Percentiles rank a stretch among this genome's conserved stretches.
Evolutionary conservation across 192 early-diverging fungal genomes (phyloP).

Genomic region (Helicostylum pulchrum): DNA sequence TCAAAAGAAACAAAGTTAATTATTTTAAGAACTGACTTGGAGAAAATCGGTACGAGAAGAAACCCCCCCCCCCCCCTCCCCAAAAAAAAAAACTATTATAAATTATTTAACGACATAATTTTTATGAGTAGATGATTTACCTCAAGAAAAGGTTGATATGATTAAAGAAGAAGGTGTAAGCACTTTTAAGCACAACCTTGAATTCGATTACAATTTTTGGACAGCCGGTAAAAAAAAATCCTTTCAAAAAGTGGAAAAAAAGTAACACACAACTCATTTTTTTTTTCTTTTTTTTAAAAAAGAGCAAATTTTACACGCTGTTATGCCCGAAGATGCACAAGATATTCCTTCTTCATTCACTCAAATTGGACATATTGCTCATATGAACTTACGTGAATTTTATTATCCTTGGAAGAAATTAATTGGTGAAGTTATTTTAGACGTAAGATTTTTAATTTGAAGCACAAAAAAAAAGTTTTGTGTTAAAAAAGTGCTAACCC

Average conservation of each 20-base stretch:
- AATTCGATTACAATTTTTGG: conserved; percentile 51
- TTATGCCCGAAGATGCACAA: conserved; percentile 6
- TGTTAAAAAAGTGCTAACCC: too few species aligned
- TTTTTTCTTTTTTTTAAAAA: too few species aligned
- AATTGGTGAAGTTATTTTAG: conserved; percentile 93
- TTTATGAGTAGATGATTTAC: not conserved
- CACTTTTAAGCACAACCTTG: not conserved
- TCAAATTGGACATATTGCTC: conserved; percentile 91
- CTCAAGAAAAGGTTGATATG: not conserved
- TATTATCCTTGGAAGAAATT: conserved; percentile 87
- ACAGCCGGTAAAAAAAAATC: conserved; percentile 58
- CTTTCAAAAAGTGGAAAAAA: too few species aligned
- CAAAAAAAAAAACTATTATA: not conserved
- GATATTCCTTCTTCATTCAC: conserved; percentile 65
- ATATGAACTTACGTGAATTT: conserved; percentile 94
- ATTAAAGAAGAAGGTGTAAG: conserved; percentile 1
- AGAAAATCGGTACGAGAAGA: conserved; percentile 15
- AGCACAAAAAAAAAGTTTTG: too few species aligned
- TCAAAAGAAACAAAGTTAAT: conserved; percentile 49
- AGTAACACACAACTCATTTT: not conserved
- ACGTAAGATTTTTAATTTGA: conserved; percentile 51
- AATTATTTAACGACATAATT: not conserved
- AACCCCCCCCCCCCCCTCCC: too few species aligned
- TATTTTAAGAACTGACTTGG: conserved; percentile 45
- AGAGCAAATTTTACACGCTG: conserved; percentile 14